Percentiles rank a stretch among this genome's conserved stretches.
phyloP scores from a whole-genome alignment of 2,329 filamentous ascomycete genomes.

The Penicillium crustosum region DNA sequence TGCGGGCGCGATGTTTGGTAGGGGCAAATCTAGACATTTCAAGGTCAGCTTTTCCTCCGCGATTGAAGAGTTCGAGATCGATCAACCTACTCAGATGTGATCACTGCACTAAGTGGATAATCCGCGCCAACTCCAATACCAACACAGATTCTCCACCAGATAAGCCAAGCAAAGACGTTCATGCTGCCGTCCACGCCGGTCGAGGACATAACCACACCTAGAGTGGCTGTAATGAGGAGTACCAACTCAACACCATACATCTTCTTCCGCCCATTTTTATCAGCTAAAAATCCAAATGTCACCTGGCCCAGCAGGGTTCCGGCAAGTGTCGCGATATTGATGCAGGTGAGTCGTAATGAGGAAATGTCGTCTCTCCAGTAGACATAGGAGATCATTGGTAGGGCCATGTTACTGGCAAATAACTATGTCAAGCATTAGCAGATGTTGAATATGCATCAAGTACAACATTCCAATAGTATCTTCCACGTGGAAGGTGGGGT shows the following conservation, averaged over 20 bases:
- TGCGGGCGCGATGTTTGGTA: conserved; percentile 63
- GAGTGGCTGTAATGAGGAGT: conserved; percentile 47
- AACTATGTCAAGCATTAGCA: conserved; percentile 28
- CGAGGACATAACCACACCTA: conserved; percentile 50
- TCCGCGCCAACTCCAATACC: conserved; percentile 64
- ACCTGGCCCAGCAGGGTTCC: conserved; percentile 52
- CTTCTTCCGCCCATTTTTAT: conserved; percentile 50
- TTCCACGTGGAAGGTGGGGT: background rate
- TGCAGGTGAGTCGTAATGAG: conserved; percentile 37
- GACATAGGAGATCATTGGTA: conserved; percentile 50
- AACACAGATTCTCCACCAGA: conserved; percentile 51
- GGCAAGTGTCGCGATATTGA: conserved; percentile 49
- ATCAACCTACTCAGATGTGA: conserved; percentile 62
- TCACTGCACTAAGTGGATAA: conserved; percentile 66
- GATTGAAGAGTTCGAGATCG: background rate
- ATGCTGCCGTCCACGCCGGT: conserved; percentile 46
- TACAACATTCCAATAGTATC: background rate
- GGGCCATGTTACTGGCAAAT: conserved; percentile 53
- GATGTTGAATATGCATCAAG: background rate
- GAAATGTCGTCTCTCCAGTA: conserved; percentile 47
- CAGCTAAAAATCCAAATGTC: conserved; percentile 49
- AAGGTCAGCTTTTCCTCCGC: conserved; percentile 4
- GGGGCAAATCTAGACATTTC: conserved; percentile 43
- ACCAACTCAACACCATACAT: conserved; percentile 54
- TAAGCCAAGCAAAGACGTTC: conserved; percentile 47